Conservation (phyloP, 2,329 filamentous ascomycete species). For the Sporothrix phasma region DNA sequence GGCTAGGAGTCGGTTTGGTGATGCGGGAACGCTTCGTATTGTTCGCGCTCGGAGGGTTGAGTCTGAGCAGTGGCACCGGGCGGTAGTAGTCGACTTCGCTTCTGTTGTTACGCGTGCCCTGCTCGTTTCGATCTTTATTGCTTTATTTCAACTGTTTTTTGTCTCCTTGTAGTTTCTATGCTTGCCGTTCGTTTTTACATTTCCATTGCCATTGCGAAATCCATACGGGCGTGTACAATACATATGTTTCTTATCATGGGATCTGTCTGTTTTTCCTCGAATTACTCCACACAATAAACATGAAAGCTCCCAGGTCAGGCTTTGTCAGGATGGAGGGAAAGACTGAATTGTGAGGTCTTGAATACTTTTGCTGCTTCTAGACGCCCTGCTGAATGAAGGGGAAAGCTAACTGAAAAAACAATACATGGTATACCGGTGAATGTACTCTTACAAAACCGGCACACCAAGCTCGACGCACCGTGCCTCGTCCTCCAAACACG, state of each 20-base stretch:
- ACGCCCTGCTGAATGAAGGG: neutral
- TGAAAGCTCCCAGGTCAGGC: neutral
- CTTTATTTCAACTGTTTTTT: neutral
- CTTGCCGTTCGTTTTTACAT: neutral
- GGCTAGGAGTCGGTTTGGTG: neutral
- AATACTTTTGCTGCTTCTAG: neutral
- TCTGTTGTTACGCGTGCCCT: neutral
- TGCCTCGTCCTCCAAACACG: no score
- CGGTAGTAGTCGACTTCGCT: neutral
- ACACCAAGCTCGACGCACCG: no score
- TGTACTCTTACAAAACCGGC: no score
- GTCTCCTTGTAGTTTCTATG: neutral
- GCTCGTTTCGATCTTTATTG: neutral
- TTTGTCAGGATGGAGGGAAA: neutral
- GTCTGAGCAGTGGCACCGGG: neutral
- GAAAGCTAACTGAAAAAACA: no score
- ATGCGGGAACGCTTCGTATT: neutral
- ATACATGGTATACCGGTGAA: neutral
- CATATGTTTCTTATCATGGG: neutral
- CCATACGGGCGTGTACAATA: constrained; percentile 5
- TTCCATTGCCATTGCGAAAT: neutral
- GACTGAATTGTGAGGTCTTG: neutral
- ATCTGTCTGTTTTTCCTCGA: neutral
- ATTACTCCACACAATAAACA: neutral
- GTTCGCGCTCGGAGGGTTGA: neutral